Conservation (phyloP, 2,329 filamentous ascomycete genomes). For the Fulvia fulva region DNA sequence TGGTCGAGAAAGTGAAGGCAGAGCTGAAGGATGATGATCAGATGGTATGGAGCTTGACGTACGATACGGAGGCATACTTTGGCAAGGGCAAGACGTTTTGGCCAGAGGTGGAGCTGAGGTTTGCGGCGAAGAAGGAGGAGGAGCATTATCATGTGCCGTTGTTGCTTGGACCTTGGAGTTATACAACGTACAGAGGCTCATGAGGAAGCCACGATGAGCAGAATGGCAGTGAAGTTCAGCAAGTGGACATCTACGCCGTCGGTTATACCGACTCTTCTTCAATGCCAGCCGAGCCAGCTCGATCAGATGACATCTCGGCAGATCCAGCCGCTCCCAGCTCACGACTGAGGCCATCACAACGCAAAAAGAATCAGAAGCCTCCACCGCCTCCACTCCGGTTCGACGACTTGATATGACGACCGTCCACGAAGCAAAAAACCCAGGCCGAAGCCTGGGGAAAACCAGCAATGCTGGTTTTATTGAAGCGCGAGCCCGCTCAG, state of each 20-base stretch:
- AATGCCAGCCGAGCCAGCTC: too few relatives aligned
- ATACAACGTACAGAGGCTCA: conserved; percentile 76
- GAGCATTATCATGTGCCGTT: conserved; percentile 79
- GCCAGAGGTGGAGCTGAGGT: conserved; percentile 54
- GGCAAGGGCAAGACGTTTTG: conserved; percentile 57
- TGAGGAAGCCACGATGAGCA: conserved; percentile 37
- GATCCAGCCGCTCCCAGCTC: background rate
- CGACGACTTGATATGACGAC: background rate
- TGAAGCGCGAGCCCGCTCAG: background rate
- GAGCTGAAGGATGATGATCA: conserved; percentile 34
- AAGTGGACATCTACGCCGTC: too few relatives aligned
- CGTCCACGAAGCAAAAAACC: background rate
- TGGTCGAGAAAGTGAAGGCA: conserved; percentile 36
- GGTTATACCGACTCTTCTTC: too few relatives aligned
- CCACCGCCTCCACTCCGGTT: background rate
- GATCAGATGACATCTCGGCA: too few relatives aligned
- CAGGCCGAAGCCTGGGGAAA: background rate
- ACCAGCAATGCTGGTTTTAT: background rate
- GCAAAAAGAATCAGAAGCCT: background rate
- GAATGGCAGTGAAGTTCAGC: background rate
- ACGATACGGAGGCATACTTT: conserved; percentile 71
- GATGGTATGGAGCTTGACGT: conserved; percentile 64
- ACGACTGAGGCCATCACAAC: background rate
- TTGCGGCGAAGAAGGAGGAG: conserved; percentile 42
- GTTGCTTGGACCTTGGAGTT: conserved; percentile 72